Percentiles rank a stretch among this genome's conserved stretches.
These are phyloP conservation scores for Solanum commersonii DNA, from an alignment of 257 asterid species.

Conservation along the genomic window DNA sequence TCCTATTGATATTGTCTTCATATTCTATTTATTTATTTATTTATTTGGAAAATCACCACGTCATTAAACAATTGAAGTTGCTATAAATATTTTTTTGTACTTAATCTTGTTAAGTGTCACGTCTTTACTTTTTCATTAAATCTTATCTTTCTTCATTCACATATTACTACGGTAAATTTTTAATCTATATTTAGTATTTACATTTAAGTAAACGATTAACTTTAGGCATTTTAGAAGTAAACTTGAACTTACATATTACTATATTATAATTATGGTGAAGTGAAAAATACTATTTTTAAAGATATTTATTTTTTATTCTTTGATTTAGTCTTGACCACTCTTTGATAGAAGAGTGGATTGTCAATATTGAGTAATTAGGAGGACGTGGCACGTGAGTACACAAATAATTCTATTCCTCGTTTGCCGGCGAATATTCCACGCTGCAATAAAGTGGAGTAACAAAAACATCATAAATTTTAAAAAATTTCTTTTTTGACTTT, in stretches of 20 bases:
- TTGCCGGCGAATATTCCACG: constrained; percentile 14
- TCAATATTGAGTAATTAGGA: neutral
- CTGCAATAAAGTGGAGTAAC: neutral
- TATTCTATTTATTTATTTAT: too few relatives aligned
- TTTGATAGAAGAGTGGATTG: neutral
- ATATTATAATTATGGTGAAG: neutral
- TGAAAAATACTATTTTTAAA: neutral
- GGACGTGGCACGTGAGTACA: neutral
- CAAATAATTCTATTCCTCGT: neutral
- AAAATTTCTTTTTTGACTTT: too few relatives aligned
- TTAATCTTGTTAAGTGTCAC: too few relatives aligned
- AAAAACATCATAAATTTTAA: too few relatives aligned
- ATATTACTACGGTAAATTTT: too few relatives aligned
- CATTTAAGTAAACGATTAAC: too few relatives aligned
- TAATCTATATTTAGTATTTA: too few relatives aligned
- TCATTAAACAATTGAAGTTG: neutral
- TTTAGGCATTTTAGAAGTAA: too few relatives aligned
- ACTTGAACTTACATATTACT: too few relatives aligned
- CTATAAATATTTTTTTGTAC: too few relatives aligned
- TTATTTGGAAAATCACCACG: neutral
- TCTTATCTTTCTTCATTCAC: too few relatives aligned
- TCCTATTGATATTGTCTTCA: neutral
- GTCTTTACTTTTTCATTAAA: too few relatives aligned
- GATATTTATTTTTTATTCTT: neutral
- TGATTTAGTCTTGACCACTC: neutral